These are phyloP conservation scores for Dendrobium huoshanense DNA, from an alignment of 106 monocot genomes.

Conservation along the genomic window DNA sequence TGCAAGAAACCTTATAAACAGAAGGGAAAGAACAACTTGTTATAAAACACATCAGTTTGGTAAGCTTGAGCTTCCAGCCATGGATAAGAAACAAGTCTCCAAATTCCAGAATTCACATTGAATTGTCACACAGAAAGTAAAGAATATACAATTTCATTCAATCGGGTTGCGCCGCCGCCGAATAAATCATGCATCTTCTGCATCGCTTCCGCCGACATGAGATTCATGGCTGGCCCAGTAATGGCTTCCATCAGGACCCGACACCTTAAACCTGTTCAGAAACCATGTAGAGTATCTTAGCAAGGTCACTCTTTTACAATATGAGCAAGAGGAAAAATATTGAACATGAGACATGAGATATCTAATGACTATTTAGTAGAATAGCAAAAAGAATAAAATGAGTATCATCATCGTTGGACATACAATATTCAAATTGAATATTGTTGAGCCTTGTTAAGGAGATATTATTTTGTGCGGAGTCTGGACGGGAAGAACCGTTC, in stretches of 20 bases:
- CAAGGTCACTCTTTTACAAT: no score
- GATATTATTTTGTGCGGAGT: no score
- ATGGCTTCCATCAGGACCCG: constrained; percentile 69
- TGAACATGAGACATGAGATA: no score
- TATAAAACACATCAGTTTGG: not conserved
- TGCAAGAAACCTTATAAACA: no score
- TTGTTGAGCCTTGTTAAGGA: no score
- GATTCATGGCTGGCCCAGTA: constrained; percentile 49
- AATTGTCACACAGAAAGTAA: constrained; percentile 6
- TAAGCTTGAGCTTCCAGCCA: not conserved
- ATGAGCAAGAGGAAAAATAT: no score
- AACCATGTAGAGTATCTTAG: not conserved
- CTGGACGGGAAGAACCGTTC: no score
- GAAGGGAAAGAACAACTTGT: not conserved
- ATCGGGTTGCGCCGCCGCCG: no score
- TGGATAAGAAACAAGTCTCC: constrained; percentile 2
- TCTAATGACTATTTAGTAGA: no score
- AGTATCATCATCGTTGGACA: no score
- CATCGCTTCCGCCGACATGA: constrained; percentile 70
- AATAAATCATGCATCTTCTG: constrained; percentile 66
- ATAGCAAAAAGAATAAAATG: no score
- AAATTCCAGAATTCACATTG: not conserved
- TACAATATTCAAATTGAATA: no score
- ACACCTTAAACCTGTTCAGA: constrained; percentile 69
- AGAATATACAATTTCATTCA: constrained; percentile 11